Percentiles rank a stretch among this genome's conserved stretches.
Evolutionary conservation across 2,329 filamentous ascomycete genomes (phyloP).

Genomic region (Teratosphaeria nubilosa): DNA sequence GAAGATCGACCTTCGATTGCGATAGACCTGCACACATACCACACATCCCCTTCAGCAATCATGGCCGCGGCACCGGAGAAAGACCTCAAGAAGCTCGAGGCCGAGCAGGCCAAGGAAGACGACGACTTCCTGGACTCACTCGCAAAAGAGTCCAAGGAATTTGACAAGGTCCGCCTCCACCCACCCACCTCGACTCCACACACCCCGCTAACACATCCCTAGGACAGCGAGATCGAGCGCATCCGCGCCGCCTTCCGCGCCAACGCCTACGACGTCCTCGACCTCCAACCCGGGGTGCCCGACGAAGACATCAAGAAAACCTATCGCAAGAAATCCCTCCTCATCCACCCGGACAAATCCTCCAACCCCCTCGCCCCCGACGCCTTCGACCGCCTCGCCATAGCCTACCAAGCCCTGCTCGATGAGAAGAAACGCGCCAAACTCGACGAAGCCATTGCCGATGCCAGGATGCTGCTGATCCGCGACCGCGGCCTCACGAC

Average conservation of each 20-base stretch:
- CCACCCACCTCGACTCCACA: background rate
- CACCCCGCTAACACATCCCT: background rate
- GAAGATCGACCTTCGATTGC: background rate
- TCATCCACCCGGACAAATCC: slow-evolving; percentile 98
- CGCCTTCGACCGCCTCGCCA: slow-evolving; percentile 92
- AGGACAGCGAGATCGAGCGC: slow-evolving; percentile 93
- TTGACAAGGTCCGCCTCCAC: slow-evolving; percentile 58
- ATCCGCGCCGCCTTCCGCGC: slow-evolving; percentile 84
- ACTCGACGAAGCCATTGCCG: slow-evolving; percentile 90
- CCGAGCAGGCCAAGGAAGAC: slow-evolving; percentile 36
- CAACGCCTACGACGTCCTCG: slow-evolving; percentile 82
- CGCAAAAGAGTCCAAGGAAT: slow-evolving; percentile 78
- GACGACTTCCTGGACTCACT: slow-evolving; percentile 70
- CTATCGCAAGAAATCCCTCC: slow-evolving; percentile 95
- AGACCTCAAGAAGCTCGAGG: slow-evolving; percentile 19
- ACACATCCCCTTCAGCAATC: background rate
- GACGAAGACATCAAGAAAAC: slow-evolving; percentile 91
- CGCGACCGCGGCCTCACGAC: slow-evolving; percentile 88
- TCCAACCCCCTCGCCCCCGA: slow-evolving; percentile 83
- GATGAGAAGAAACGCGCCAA: slow-evolving; percentile 84
- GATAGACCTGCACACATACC: background rate
- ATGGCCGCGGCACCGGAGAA: slow-evolving; percentile 17
- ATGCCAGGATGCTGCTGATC: slow-evolving; percentile 89
- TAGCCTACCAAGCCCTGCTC: slow-evolving; percentile 81
- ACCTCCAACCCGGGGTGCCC: slow-evolving; percentile 87